Conservation (phyloP, 306 rosid genomes). For the Amphicarpaea edgeworthii region DNA sequence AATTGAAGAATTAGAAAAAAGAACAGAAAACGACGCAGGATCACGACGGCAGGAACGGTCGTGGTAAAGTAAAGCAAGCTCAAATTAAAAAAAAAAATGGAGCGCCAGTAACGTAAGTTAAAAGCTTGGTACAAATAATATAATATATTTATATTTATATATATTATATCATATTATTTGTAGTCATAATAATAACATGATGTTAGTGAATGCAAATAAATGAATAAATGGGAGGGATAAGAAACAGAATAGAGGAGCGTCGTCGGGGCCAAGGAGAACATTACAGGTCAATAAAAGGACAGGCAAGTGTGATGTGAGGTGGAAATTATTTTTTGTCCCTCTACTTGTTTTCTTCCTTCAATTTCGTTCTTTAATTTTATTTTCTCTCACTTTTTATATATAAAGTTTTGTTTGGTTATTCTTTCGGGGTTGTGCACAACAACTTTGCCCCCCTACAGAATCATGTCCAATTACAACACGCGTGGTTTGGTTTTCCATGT, state of each 20-base stretch:
- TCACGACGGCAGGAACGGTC: conserved; percentile 55
- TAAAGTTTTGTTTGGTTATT: conserved; percentile 27
- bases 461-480: conserved; percentile 46
- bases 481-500: conserved; percentile 35
- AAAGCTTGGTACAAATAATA: neutral
- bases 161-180: neutral
- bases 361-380: no score
- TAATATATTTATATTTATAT: no score
- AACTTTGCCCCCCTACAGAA: conserved; percentile 17
- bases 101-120: neutral
- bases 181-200: conserved; percentile 1
- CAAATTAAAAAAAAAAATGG: neutral
- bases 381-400: no score
- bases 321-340: conserved; percentile 54
- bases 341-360: conserved; percentile 2
- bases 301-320: conserved; percentile 29
- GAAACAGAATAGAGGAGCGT: conserved; percentile 35
- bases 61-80: conserved; percentile 42
- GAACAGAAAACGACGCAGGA: conserved; percentile 56
- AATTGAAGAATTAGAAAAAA: conserved; percentile 4
- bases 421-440: conserved; percentile 50
- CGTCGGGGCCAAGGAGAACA: conserved; percentile 53
- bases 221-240: conserved; percentile 15
- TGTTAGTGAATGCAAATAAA: neutral
- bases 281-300: conserved; percentile 47